Evolutionary conservation across 371 early-diverging fungal genomes (phyloP), one percentile per base, ranked within the genome.

Genomic region (Rhizopus delemar): DNA sequence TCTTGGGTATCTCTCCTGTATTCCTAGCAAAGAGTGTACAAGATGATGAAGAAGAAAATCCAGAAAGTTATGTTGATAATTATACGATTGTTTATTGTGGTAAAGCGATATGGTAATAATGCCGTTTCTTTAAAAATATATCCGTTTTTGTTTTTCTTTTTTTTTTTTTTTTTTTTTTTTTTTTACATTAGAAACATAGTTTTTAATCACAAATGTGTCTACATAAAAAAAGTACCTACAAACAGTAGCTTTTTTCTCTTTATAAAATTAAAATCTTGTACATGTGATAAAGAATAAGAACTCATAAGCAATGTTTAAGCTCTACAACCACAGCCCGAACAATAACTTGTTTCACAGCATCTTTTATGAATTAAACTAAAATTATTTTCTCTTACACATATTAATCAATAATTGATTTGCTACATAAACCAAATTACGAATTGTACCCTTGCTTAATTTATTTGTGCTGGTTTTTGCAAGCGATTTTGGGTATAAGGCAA

Each of bases 331-430:
- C 72, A 75, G 31, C 69, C 72, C 39, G 71, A 71, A 48, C 71
- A 75, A 71, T 70, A 71, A 52, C 68, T 67, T 11, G 70, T 71
- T 50, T 75, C 75, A 54, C 69, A 71, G 35, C 71, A 69, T 9
- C 70, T 60, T 50, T 68, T 57, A 55, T 74, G 74, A 41, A 74
- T 53, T 43, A 74, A 56, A 33, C 70, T 70, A 28, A 70, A 74
- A 51, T 62, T 74, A 32, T 70, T 70, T 63, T 70, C 70, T 46
- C 70, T 38, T 38, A 22, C 22, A 22, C 22, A 0, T 22, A 22
- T 22, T 22, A 22, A 22, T 22, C 22, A 22, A 22, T 2, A 22
- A 22, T 0, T 22, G 22, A 22, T 22, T 22, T 22, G 22, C 22
- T 22, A 22, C 22, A 22, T 22, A 22, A 22, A 22, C 22, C 22